These are phyloP conservation scores for Cardamine resedifolia DNA, from an alignment of 345 rosid species.

Conservation along the genomic window DNA sequence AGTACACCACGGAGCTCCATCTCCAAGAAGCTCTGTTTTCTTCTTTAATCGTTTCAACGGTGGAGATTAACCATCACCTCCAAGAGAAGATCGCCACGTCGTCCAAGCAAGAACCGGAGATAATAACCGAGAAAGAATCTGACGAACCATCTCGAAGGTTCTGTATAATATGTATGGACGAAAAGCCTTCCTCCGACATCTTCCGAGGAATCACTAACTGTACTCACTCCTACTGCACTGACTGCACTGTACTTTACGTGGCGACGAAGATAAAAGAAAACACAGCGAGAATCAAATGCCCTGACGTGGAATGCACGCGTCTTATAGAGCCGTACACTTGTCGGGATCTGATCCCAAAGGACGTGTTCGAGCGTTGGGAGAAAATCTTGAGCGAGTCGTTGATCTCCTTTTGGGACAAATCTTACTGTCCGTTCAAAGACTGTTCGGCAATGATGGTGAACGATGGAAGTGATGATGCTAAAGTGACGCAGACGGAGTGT, in stretches of 20 bases:
- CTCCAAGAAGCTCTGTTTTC: constrained; percentile 53
- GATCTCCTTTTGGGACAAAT: constrained; percentile 38
- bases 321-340: constrained; percentile 49
- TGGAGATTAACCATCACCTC: neutral
- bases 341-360: constrained; percentile 43
- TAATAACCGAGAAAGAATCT: constrained; percentile 12
- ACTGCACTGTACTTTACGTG: constrained; percentile 52
- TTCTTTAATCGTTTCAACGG: constrained; percentile 15
- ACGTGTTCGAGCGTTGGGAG: constrained; percentile 59
- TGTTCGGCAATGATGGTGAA: constrained; percentile 59
- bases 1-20: constrained; percentile 42
- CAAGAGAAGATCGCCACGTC: neutral
- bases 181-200: constrained; percentile 42
- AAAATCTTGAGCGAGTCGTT: constrained; percentile 45
- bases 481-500: constrained; percentile 58
- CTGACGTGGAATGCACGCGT: constrained; percentile 47
- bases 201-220: constrained; percentile 41
- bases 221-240: constrained; percentile 53
- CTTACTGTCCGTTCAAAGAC: constrained; percentile 75
- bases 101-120: constrained; percentile 3
- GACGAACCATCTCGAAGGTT: constrained; percentile 39
- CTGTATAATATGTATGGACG: constrained; percentile 63
- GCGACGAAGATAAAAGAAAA: constrained; percentile 39
- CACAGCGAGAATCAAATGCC: constrained; percentile 45
- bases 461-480: constrained; percentile 32